Conservation (phyloP, 108 stramenopile genomes). For the Discostella pseudostelligera region DNA sequence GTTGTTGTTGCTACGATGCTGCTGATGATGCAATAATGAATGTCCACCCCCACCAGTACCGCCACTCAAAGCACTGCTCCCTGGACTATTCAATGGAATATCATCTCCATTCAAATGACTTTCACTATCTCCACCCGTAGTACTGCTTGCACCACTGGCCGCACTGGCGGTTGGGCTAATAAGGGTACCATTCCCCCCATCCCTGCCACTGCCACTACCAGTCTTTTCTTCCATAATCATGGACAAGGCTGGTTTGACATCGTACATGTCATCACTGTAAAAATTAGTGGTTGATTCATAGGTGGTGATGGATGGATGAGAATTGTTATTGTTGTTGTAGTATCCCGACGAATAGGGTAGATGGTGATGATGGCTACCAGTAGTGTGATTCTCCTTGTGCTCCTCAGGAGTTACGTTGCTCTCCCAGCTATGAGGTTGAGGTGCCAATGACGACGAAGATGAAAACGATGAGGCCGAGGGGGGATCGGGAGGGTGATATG, state of each 20-base stretch:
- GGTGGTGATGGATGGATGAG: background rate
- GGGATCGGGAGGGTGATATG: background rate
- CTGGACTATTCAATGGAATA: too few species aligned
- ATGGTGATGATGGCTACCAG: background rate
- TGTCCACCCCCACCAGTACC: too few species aligned
- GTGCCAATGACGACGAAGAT: background rate
- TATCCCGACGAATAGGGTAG: background rate
- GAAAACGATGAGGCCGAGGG: background rate
- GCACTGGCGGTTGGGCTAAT: background rate
- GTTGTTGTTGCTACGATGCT: background rate
- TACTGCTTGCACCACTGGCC: background rate
- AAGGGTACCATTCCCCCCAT: background rate
- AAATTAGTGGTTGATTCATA: background rate
- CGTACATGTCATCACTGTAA: constrained; percentile 17
- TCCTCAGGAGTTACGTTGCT: background rate
- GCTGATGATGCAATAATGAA: too few species aligned
- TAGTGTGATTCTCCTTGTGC: constrained; percentile 5
- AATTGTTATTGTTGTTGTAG: background rate
- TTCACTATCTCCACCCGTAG: too few species aligned
- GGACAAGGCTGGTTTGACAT: constrained; percentile 21
- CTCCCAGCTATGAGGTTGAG: background rate
- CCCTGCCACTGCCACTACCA: background rate
- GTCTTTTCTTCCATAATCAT: constrained; percentile 26
- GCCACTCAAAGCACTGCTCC: too few species aligned
- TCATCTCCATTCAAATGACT: too few species aligned